A percentile compares a stretch with the other conserved stretches of the same genome.
Evolutionary conservation across 495 filamentous ascomycete species (phyloP).

Genomic region (Aspergillus indologenus): DNA sequence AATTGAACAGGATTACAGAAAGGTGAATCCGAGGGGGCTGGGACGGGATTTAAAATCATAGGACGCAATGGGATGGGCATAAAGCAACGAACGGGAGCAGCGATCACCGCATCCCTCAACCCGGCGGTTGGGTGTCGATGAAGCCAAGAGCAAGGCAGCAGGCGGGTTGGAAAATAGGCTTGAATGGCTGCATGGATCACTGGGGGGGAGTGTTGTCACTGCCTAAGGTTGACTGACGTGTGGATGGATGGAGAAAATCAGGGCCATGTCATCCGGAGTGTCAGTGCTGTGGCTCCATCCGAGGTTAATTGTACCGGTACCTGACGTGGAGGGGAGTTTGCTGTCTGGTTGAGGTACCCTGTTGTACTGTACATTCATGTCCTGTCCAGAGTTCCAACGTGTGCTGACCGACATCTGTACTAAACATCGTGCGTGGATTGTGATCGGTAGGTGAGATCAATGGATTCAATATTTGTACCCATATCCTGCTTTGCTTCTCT

Average conservation of each 20-base stretch:
- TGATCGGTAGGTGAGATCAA: too few relatives aligned
- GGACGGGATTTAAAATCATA: conserved; percentile 8
- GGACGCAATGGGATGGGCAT: conserved; percentile 18
- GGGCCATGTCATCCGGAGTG: background rate
- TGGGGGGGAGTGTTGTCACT: conserved; percentile 29
- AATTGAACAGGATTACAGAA: conserved; percentile 3
- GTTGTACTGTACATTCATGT: too few relatives aligned
- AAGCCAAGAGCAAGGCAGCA: conserved; percentile 27
- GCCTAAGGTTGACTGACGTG: conserved; percentile 5
- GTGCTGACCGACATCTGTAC: too few relatives aligned
- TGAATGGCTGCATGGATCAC: conserved; percentile 25
- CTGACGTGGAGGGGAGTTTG: conserved; percentile 4
- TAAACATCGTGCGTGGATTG: too few relatives aligned
- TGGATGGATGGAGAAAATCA: background rate
- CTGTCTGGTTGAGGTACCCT: background rate
- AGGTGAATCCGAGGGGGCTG: conserved; percentile 15
- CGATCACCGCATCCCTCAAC: background rate
- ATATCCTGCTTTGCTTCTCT: too few relatives aligned
- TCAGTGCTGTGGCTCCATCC: background rate
- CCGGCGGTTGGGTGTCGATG: conserved; percentile 33
- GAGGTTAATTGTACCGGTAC: background rate
- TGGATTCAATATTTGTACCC: too few relatives aligned
- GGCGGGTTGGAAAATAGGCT: conserved; percentile 11
- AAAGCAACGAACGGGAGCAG: conserved; percentile 24
- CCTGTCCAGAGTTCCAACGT: too few relatives aligned